Evolutionary conservation across 1,139 yeast species (phyloP).

Genomic region (Sugiyamaella neomexicana): DNA sequence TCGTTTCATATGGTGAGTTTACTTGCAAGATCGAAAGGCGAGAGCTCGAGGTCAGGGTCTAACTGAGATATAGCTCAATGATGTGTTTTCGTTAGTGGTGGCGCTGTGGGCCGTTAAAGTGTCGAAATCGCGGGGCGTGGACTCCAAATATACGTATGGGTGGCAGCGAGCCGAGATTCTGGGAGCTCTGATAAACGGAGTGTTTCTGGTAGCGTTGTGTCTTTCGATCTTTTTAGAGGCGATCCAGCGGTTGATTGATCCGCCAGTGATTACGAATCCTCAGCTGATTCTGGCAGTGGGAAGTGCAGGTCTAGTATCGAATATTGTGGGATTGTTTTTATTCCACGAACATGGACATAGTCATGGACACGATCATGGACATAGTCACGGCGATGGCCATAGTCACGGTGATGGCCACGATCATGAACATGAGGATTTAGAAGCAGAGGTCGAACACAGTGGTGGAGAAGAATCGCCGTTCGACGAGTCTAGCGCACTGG

Average conservation of each 20-base stretch:
- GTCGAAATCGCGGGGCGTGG: slow-evolving; percentile 79
- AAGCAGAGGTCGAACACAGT: slow-evolving; percentile 28
- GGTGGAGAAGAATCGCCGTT: slow-evolving; percentile 13
- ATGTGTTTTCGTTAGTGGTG: slow-evolving; percentile 81
- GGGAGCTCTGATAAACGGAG: slow-evolving; percentile 95
- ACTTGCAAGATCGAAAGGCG: too few species aligned
- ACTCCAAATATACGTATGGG: slow-evolving; percentile 87
- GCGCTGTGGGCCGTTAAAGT: slow-evolving; percentile 97
- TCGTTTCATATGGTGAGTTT: slow-evolving; percentile 78
- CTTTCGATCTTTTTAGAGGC: slow-evolving; percentile 92
- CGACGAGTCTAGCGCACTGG: slow-evolving; percentile 19
- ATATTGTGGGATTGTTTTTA: slow-evolving; percentile 75
- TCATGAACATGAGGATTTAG: slow-evolving; percentile 37
- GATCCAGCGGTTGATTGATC: slow-evolving; percentile 79
- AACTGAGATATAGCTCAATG: slow-evolving; percentile 55
- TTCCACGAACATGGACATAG: slow-evolving; percentile 87
- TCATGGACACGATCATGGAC: slow-evolving; percentile 46
- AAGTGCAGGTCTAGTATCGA: slow-evolving; percentile 74
- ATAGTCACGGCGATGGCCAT: slow-evolving; percentile 53
- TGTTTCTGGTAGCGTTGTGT: slow-evolving; percentile 86
- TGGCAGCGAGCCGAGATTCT: slow-evolving; percentile 96
- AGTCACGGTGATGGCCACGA: slow-evolving; percentile 46
- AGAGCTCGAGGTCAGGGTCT: neutral
- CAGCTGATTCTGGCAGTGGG: slow-evolving; percentile 81
- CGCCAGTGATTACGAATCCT: slow-evolving; percentile 78